Evolutionary conservation across 495 filamentous ascomycete genomes (phyloP).

Genomic region (Elaphomyces granulatus): DNA sequence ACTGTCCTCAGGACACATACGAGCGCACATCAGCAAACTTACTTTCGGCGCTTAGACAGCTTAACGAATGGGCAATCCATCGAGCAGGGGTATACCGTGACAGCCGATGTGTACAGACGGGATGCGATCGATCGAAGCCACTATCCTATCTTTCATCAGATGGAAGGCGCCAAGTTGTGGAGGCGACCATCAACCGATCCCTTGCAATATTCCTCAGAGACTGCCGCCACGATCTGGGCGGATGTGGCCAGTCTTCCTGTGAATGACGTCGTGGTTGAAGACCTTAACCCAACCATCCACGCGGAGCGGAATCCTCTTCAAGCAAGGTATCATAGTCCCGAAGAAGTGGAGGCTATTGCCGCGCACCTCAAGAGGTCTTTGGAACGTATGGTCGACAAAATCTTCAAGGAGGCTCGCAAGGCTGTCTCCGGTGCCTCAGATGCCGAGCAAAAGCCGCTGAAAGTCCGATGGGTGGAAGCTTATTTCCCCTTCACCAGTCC

Average conservation of each 20-base stretch:
- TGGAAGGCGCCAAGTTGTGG: conserved; percentile 92
- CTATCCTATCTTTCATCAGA: conserved; percentile 97
- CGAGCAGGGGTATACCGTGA: conserved; percentile 72
- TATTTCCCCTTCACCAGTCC: conserved; percentile 94
- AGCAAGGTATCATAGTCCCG: conserved; percentile 45
- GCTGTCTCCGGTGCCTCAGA: conserved; percentile 41
- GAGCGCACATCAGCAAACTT: conserved; percentile 78
- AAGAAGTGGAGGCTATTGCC: conserved; percentile 70
- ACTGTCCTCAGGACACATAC: conserved; percentile 89
- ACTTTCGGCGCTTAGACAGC: conserved; percentile 46
- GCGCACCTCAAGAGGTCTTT: conserved; percentile 81
- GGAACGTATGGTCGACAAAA: conserved; percentile 74
- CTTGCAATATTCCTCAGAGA: conserved; percentile 25
- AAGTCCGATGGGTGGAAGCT: conserved; percentile 86
- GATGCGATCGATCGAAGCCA: conserved; percentile 91
- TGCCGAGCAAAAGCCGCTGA: conserved; percentile 48
- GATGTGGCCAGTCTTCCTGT: conserved; percentile 53
- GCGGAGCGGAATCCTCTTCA: conserved; percentile 76
- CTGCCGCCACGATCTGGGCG: conserved; percentile 36
- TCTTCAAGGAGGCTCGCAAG: conserved; percentile 65
- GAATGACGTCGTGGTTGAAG: conserved; percentile 63
- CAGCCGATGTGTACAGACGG: conserved; percentile 90
- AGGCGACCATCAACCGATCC: conserved; percentile 54
- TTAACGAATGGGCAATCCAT: conserved; percentile 36
- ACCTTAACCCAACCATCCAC: conserved; percentile 70